phyloP scores from a whole-genome alignment of 768 basidiomycete genomes.

The Mycena kentingensis region DNA sequence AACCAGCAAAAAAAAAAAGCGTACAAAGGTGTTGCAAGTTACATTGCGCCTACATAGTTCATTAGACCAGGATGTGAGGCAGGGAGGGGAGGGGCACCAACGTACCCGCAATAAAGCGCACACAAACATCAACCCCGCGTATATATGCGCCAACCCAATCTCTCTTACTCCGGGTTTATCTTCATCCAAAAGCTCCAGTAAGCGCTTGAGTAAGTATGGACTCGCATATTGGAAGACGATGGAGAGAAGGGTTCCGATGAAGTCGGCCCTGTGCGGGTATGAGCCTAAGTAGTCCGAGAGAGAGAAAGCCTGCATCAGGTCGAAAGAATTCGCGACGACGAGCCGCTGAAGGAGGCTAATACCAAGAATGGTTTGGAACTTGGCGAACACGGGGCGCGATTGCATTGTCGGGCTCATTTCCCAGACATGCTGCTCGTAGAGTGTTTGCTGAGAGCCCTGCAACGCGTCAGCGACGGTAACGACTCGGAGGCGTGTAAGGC shows the following conservation, averaged over 20 bases:
- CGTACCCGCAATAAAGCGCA: conserved; percentile 56
- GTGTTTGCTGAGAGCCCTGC: conserved; percentile 51
- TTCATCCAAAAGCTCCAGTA: conserved; percentile 34
- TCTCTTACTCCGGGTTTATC: conserved; percentile 48
- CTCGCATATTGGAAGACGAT: conserved; percentile 74
- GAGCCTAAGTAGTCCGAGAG: not conserved
- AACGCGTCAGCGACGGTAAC: not conserved
- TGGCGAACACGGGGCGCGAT: conserved; percentile 62
- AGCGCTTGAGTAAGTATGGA: conserved; percentile 82
- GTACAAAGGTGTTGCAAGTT: conserved; percentile 71
- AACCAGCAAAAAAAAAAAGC: no score
- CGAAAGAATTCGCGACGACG: conserved; percentile 46
- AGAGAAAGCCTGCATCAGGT: conserved; percentile 44
- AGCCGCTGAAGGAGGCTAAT: conserved; percentile 45
- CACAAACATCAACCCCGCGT: conserved; percentile 72
- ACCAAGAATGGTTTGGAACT: conserved; percentile 41
- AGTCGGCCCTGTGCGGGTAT: conserved; percentile 55
- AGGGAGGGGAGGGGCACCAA: no score
- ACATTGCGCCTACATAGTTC: conserved; percentile 67
- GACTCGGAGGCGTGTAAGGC: no score
- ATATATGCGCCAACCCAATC: conserved; percentile 71
- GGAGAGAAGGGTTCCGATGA: conserved; percentile 61
- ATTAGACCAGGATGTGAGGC: no score
- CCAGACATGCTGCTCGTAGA: conserved; percentile 75
- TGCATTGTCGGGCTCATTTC: conserved; percentile 66